These are phyloP conservation scores for Trifolium pratense DNA, from an alignment of 306 rosid genomes.

Conservation along the genomic window DNA sequence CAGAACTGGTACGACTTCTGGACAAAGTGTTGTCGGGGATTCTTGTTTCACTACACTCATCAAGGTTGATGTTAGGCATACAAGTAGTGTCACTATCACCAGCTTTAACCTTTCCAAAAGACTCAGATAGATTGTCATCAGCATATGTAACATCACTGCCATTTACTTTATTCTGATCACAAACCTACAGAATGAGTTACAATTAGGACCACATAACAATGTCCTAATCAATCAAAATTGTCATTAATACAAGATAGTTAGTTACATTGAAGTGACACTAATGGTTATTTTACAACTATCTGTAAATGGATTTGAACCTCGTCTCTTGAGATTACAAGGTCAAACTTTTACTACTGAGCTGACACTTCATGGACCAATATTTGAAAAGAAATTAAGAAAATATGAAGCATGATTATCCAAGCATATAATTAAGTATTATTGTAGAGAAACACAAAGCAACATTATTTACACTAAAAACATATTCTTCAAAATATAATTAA, in stretches of 20 bases:
- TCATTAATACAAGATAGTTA: not conserved
- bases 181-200: slow-evolving; percentile 57
- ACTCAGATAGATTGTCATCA: slow-evolving; percentile 52
- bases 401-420: not conserved
- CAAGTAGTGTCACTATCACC: slow-evolving; percentile 50
- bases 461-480: not conserved
- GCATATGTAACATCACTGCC: slow-evolving; percentile 49
- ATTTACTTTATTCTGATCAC: slow-evolving; percentile 63
- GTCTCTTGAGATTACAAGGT: not conserved
- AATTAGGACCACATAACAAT: slow-evolving; percentile 28
- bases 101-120: slow-evolving; percentile 58
- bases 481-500: not conserved
- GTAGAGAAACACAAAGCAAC: not conserved
- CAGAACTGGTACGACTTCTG: slow-evolving; percentile 61
- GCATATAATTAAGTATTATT: not conserved
- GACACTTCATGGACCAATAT: not conserved
- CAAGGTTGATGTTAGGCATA: slow-evolving; percentile 53
- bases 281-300: not conserved
- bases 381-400: not conserved
- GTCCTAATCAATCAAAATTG: slow-evolving; percentile 28
- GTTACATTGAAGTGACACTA: not conserved
- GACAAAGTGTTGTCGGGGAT: slow-evolving; percentile 39
- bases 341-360: not conserved
- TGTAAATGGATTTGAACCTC: too few relatives aligned
- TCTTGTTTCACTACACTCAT: slow-evolving; percentile 55